Evolutionary conservation across 495 filamentous ascomycete genomes (phyloP), one percentile per base, ranked within the genome.

Genomic region (Parathielavia appendiculata): DNA sequence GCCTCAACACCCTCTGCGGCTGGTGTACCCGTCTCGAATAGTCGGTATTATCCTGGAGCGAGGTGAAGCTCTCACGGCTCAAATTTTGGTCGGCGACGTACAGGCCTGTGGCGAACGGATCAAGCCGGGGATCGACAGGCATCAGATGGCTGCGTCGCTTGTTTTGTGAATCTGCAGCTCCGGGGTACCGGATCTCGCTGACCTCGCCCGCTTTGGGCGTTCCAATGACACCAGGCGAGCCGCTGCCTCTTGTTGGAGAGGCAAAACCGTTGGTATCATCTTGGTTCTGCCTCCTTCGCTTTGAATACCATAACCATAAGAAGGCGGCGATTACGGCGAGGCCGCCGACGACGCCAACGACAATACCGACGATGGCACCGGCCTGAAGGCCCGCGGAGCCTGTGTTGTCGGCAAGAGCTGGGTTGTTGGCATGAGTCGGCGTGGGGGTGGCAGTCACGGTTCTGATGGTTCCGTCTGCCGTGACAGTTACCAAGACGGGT

Each of bases 11-110:
- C 58, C 74, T 72, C 22, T 67, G 60, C 9, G 70, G 60, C 12
- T 68, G 60, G n/a, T 67, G 61, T 4, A 78, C 68, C 17, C 71
- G 57, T 59, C 79, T 67, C 40, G 79, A 81, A 56, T 82, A 83
- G 54, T 83, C 80, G 22, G 78, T 76, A 58, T 83, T 76, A 60
- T 83, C 80, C 56, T 77, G 78, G 4, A 83, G 65, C 5, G 79
- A 82, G 48, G 75, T 72, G 61, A 83, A 63, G 64, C 79, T 82
- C 60, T 82, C 78, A 57, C 75, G 75, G 59, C 77, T 80, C 61
- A 76, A 75, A 52, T 76, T 79, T 26, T 72, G 75, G 22, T 70
- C 71, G 16, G 76, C 68, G 30, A 66, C 67, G 59, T 80, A 82
- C 0, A 81, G 70, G 14, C 73, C 75, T 39, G 66, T 65, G 19